Base-by-base conservation (phyloP, 202 grass and related monocot species). In the Setaria italica region DNA sequence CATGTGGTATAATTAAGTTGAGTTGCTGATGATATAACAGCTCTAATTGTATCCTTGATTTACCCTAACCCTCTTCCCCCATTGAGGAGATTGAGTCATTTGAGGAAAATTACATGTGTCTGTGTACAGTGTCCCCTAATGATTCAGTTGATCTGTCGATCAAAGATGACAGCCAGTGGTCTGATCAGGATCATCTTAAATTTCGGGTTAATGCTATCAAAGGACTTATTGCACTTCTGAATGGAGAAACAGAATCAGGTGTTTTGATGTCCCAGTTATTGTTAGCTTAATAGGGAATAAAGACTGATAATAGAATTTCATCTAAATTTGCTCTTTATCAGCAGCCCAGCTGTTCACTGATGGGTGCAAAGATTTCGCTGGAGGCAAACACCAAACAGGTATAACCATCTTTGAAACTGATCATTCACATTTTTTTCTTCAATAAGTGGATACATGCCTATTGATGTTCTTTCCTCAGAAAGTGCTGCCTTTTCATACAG, bases 241-340 rank as follows among this genome's bases (percentile, higher is more conserved):
- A 94, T 77, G 95, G 95, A 74, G 93, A 95, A 57, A 79, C 84
- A 55, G 86, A 87, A 34, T 86, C 93, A 92, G 95, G 93, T 98
- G 75, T 6, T 54, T 66, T 63, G 39, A 32, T 41, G 25, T 43
- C 57, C 49, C 60, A 73, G 43, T 63, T 46, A n/a, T 39, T 59
- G 42, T 30, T 85, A 72, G 34, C 20, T 81, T 51, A 42, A 32
- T 56, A 33, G 25, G 60, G 60, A 32, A 63, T 70, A 62, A n/a
- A 46, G 13, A 63, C 51, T 59, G 19, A 65, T 62, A 37, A 83
- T 74, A 47, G 72, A 35, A 62, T 25, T 25, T 84, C 50, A 75
- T 72, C 72, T 81, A 82, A 46, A 60, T 64, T 73, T 78, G 4
- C 56, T 86, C 59, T 87, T 80, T 90, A 70, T 82, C 91, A 95